Conservation (phyloP, 2,329 filamentous ascomycete species). For the Apiospora rasikravindrae region DNA sequence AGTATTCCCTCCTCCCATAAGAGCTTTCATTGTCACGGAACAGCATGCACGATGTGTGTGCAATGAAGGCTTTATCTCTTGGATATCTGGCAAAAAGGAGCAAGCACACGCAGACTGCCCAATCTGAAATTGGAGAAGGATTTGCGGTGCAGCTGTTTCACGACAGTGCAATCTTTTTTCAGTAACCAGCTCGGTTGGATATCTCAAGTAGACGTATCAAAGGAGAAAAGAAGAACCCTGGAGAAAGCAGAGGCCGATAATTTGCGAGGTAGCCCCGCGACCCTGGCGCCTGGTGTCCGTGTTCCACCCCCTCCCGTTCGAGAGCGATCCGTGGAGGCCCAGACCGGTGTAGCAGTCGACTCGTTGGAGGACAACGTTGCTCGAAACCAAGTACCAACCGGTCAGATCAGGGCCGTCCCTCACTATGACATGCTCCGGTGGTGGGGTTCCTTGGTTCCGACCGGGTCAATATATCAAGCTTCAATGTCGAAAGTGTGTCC, state of each 20-base stretch:
- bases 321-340: background rate
- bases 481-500: background rate
- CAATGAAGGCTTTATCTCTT: background rate
- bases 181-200: background rate
- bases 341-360: background rate
- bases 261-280: background rate
- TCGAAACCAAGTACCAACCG: background rate
- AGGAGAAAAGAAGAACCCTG: background rate
- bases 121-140: background rate
- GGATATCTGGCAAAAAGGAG: background rate
- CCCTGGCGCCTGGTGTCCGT: background rate
- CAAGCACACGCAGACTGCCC: background rate
- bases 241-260: background rate
- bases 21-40: background rate
- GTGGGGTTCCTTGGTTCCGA: background rate
- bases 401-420: background rate
- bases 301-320: background rate
- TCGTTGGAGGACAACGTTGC: background rate
- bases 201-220: background rate
- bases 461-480: background rate
- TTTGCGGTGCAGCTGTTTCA: background rate
- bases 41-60: background rate
- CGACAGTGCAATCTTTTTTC: background rate
- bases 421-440: background rate
- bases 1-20: background rate